Conservation (phyloP, 2,329 filamentous ascomycete species). For the Eutypella sp. region DNA sequence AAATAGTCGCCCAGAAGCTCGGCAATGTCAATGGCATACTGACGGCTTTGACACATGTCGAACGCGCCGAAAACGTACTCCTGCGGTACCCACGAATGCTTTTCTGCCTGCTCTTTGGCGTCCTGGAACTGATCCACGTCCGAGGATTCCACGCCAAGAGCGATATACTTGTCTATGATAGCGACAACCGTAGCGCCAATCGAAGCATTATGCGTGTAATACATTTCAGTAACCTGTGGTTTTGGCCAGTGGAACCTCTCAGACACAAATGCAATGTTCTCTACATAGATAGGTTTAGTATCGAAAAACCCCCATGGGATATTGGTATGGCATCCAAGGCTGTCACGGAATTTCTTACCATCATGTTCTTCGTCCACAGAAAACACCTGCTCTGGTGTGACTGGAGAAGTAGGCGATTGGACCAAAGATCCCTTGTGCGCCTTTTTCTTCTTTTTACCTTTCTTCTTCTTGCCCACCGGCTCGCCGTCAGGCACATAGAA, state of each 20-base stretch:
- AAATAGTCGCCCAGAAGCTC: conserved; percentile 37
- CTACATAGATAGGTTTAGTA: conserved; percentile 16
- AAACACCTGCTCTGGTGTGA: conserved; percentile 6
- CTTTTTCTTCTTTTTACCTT: conserved; percentile 28
- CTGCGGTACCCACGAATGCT: conserved; percentile 37
- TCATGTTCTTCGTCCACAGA: conserved; percentile 7
- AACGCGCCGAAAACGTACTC: conserved; percentile 39
- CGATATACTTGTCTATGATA: conserved; percentile 39
- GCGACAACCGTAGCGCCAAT: conserved; percentile 35
- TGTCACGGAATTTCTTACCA: conserved; percentile 17
- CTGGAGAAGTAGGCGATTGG: conserved; percentile 5
- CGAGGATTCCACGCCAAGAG: conserved; percentile 29
- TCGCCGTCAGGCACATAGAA: conserved; percentile 59
- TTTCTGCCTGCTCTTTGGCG: conserved; percentile 29
- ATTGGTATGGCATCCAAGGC: too few species aligned
- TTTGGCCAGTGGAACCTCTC: conserved; percentile 37
- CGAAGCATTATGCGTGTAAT: conserved; percentile 33
- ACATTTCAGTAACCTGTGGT: conserved; percentile 37
- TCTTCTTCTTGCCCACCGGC: conserved; percentile 24
- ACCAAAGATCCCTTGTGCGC: conserved; percentile 9
- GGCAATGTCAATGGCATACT: conserved; percentile 34
- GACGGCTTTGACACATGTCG: conserved; percentile 29
- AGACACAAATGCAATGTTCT: conserved; percentile 40
- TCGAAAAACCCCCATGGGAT: too few species aligned
- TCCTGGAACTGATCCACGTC: conserved; percentile 25